Evolutionary conservation across 345 rosid species (phyloP).

Genomic region (Luvunga scandens): DNA sequence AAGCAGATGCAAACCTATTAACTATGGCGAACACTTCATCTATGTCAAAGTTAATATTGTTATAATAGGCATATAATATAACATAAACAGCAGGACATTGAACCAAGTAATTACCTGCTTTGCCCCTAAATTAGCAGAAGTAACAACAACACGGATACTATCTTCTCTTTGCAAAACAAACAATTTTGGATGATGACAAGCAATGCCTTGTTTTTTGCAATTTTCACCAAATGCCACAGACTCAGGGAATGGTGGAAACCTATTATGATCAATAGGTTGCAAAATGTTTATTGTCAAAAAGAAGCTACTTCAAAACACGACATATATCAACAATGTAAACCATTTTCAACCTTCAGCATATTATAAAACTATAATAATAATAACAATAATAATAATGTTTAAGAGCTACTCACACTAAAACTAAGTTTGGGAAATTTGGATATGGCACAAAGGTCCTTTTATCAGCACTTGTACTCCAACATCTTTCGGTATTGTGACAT

Average conservation of each 20-base stretch:
- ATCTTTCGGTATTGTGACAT: slow-evolving; percentile 69
- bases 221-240: slow-evolving; percentile 84
- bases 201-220: slow-evolving; percentile 74
- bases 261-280: slow-evolving; percentile 26
- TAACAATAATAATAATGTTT: background rate
- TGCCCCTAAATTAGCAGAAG: slow-evolving; percentile 85
- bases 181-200: slow-evolving; percentile 94
- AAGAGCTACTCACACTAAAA: slow-evolving; percentile 57
- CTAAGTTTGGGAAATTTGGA: slow-evolving; percentile 66
- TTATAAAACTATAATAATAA: background rate
- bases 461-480: slow-evolving; percentile 77
- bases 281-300: slow-evolving; percentile 6
- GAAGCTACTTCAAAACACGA: background rate
- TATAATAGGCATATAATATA: background rate
- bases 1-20: background rate
- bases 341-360: background rate
- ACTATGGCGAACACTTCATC: background rate
- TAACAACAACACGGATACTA: slow-evolving; percentile 61
- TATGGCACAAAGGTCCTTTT: slow-evolving; percentile 56
- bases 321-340: slow-evolving; percentile 10
- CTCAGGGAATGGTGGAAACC: slow-evolving; percentile 88
- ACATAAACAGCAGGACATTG: background rate
- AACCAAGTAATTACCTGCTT: slow-evolving; percentile 58
- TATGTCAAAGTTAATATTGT: background rate
- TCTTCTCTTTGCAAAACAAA: slow-evolving; percentile 79